Base-by-base conservation (phyloP, 176 grass and related monocot genomes). In the Oryza brachyantha region DNA sequence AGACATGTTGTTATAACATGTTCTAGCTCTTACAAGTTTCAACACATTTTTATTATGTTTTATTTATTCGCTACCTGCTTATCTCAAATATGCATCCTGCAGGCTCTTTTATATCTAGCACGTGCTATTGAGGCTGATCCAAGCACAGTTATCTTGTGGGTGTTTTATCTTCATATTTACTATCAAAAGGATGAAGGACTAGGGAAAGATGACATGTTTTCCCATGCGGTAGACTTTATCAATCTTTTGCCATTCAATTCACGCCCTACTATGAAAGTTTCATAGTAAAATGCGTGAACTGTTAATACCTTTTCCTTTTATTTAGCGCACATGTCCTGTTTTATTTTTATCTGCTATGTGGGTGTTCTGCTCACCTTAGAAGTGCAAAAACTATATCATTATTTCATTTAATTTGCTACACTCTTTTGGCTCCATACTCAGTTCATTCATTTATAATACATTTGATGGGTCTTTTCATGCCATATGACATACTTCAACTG, bases 81-180 rank as follows among this genome's bases (percentile, higher is more conserved):
- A 38, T 64, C 29, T 84, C 48, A 72, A 55, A 89, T 67, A 66
- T 71, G 60, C 7, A 26, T 91, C 55, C 84, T 98, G 70, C 77
- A 99, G 96, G 96, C 90, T 68, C 88, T 99, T 84, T 73, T 73
- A 65, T 64, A 87, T 45, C 84, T 99, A 81, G 87, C 96, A 24
- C 90, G 88, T 37, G 87, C 88, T 55, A 88, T 99, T 79, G 96
- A 99, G 81, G 82, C 84, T 68, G 77, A 91, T 83, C 96, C 92
- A 82, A 91, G 85, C 69, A 93, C 86, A 63, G 84, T 82, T 64
- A 77, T 86, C 42, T 70, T 95, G 68, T 99, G 96, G 96, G 81
- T 99, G 66, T 85, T 99, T 79, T 99, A 99, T 91, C 90, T 99
- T 72, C 90, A 95, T 75, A 89, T 95, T 86, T 95, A 95, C 74